Evolutionary conservation across 2,329 filamentous ascomycete genomes (phyloP), one percentile per base, ranked within the genome.

Genomic region (Ilyonectria robusta): DNA sequence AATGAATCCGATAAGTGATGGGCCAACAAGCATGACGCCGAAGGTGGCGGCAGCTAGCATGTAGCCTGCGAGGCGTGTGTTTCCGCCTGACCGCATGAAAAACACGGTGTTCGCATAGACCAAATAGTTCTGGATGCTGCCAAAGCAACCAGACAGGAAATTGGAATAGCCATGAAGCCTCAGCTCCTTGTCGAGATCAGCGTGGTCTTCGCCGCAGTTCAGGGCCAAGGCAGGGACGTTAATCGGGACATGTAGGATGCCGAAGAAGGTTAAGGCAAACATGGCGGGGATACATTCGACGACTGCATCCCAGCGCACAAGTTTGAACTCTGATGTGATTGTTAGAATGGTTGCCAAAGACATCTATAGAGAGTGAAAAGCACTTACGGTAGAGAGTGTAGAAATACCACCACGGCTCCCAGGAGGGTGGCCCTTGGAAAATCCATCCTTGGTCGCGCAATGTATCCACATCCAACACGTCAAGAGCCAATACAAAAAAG

Each of bases 81-180:
- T 90, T 23, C 95, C 96, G n/a, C 96, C 96, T 54, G 94, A 97
- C 29, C 93, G 90, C 78, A 98, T 97, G 81, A 99, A 98, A 63
- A 99, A 90, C n/a, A 97, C 89, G 70, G 94, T 98, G 78, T 99
- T 99, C 65, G 95, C 95, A 76, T 98, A 99, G 1, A 99, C 96
- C 2, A 99, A 88, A 77, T 99, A 99, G 79, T 99, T 99, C 81
- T 97, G 88, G 66, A 99, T 97, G 77, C 95, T 98, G 15, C 96
- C 96, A 13, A 89, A 85, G 70, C 92, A 89, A 3, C 96, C 96
- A 9, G 95, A 98, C 11, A 98, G 75, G 19, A 95, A 92, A 81
- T 99, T 99, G 1, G 95, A 98, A 72, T 96, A 89, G 3, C 96
- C 96, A 76, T 99, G 96, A 50, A 97, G 91, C 76, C 95, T 94